Conservation (phyloP, 495 filamentous ascomycete genomes). For the Penicillium daleae region DNA sequence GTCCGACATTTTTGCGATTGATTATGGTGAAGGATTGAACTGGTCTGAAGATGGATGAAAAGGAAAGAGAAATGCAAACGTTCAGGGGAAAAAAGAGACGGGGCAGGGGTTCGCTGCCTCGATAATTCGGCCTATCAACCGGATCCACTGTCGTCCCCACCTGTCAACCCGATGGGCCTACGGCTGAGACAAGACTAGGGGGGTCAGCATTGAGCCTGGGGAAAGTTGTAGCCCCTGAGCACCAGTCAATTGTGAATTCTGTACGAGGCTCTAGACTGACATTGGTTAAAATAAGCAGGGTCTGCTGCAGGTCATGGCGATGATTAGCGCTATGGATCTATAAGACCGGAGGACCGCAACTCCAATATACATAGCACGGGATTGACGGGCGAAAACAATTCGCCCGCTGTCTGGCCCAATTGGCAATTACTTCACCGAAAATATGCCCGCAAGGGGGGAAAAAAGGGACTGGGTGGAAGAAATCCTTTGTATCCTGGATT, state of each 20-base stretch:
- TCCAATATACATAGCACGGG: neutral
- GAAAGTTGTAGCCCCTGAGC: constrained; percentile 8
- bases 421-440: neutral
- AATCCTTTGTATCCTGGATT: neutral
- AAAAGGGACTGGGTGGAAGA: too few relatives aligned
- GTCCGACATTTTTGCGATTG: constrained; percentile 29
- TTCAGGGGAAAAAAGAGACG: constrained; percentile 21
- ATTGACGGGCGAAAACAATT: neutral
- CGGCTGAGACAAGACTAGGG: constrained; percentile 6
- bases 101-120: constrained; percentile 25
- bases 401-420: neutral
- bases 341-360: neutral
- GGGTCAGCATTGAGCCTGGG: neutral
- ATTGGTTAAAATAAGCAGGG: neutral
- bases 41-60: constrained; percentile 7
- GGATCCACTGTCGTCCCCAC: constrained; percentile 13
- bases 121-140: constrained; percentile 23
- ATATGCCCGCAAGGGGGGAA: too few relatives aligned
- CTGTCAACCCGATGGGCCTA: constrained; percentile 14
- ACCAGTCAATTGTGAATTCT: neutral
- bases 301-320: neutral
- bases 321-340: neutral
- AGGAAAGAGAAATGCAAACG: neutral
- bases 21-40: constrained; percentile 6
- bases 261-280: neutral